Evolutionary conservation across 441 rosid species (phyloP).

Genomic region (Daphne laureola): DNA sequence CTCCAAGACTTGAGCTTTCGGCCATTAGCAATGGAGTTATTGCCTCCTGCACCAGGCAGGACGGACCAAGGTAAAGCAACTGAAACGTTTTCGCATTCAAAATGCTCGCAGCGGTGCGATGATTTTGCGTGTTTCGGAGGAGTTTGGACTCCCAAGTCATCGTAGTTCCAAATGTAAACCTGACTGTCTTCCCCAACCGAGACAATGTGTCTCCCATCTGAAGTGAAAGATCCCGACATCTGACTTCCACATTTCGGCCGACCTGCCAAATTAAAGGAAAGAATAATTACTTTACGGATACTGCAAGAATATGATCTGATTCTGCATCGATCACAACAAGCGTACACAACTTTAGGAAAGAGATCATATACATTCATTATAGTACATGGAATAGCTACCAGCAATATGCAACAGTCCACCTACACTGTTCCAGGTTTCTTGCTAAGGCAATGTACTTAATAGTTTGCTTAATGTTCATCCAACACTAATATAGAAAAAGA

Average conservation of each 20-base stretch:
- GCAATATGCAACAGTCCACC: no score
- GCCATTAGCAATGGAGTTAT: constrained; percentile 3
- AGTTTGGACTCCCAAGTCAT: constrained; percentile 20
- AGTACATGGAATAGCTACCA: no score
- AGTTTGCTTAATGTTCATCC: no score
- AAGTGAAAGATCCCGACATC: constrained; percentile 68
- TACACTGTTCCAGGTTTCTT: no score
- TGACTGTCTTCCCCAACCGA: constrained; percentile 73
- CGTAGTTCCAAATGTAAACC: constrained; percentile 68
- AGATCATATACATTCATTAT: no score
- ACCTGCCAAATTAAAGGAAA: constrained; percentile 28
- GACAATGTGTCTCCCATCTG: constrained; percentile 63
- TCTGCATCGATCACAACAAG: not conserved
- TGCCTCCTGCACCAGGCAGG: constrained; percentile 10
- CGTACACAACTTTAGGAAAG: no score
- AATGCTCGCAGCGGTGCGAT: constrained; percentile 57
- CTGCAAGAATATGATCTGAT: constrained; percentile 1
- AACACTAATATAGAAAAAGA: no score
- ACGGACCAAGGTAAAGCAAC: constrained; percentile 64
- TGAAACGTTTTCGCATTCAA: constrained; percentile 49
- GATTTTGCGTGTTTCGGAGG: constrained; percentile 35
- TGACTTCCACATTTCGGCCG: constrained; percentile 55
- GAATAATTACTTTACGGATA: not conserved
- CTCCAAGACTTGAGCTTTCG: not conserved
- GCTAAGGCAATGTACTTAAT: no score